Percentiles rank a stretch among this genome's conserved stretches.
Evolutionary conservation across 306 rosid species (phyloP).

Genomic region (Lotus japonicus): DNA sequence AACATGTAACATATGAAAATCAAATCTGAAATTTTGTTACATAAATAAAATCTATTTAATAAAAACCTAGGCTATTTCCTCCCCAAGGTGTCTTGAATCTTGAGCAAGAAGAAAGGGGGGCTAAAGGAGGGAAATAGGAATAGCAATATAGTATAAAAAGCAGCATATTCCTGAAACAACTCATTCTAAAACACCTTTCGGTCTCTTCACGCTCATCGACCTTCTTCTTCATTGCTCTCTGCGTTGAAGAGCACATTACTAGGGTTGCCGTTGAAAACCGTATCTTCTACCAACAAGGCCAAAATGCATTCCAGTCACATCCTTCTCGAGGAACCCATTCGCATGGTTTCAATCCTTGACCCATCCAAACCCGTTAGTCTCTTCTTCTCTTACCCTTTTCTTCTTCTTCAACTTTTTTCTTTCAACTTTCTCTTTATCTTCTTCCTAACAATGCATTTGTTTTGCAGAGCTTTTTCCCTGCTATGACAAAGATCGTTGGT

Average conservation of each 20-base stretch:
- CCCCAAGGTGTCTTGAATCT: no score
- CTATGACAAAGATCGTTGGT: constrained; percentile 97
- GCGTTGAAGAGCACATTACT: neutral
- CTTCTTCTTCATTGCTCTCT: neutral
- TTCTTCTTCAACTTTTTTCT: neutral
- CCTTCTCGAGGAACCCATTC: constrained; percentile 90
- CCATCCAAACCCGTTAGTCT: constrained; percentile 67
- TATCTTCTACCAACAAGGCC: neutral
- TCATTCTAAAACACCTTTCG: neutral
- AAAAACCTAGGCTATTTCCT: no score
- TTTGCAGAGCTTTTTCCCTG: constrained; percentile 77
- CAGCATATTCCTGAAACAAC: constrained; percentile 17
- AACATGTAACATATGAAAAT: no score
- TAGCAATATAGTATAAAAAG: neutral
- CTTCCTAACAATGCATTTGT: no score
- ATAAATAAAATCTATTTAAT: no score
- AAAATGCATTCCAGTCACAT: constrained; percentile 88
- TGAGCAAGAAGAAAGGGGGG: neutral
- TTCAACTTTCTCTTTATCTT: no score
- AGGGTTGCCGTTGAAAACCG: neutral
- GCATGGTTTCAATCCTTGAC: constrained; percentile 91
- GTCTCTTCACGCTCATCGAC: constrained; percentile 11
- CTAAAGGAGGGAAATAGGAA: neutral
- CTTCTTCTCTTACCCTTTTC: neutral
- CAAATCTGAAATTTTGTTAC: no score